phyloP scores from a whole-genome alignment of 306 rosid genomes.

The Cicer bijugum region DNA sequence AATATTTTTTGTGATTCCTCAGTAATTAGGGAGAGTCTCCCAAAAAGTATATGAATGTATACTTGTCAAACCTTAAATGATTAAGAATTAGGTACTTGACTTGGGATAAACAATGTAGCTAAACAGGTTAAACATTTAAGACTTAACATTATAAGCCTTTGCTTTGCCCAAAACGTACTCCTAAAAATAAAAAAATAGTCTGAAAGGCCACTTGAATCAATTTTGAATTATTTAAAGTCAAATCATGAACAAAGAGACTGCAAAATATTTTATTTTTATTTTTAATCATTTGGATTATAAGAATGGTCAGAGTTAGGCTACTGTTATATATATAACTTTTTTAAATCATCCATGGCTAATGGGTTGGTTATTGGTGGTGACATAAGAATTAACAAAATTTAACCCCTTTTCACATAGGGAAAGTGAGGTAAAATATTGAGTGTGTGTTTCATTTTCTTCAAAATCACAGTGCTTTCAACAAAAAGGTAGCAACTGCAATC shows the following conservation, averaged over 20 bases:
- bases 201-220: constrained; percentile 1
- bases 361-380: constrained; percentile 2
- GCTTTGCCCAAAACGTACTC: constrained; percentile 1
- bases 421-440: background rate
- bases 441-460: background rate
- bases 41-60: background rate
- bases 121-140: background rate
- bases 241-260: constrained; percentile 9
- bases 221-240: background rate
- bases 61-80: background rate
- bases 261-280: background rate
- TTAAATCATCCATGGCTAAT: background rate
- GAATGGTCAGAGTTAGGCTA: background rate
- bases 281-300: background rate
- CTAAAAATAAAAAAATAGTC: background rate
- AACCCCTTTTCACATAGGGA: constrained; percentile 3
- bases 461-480: background rate
- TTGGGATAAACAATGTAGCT: background rate
- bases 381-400: background rate
- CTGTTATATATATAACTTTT: no score
- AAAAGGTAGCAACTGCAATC: background rate
- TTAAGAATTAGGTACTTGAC: background rate
- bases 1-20: no score
- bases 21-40: no score
- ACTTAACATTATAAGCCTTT: background rate